Percentiles rank a stretch among this genome's conserved stretches.
These are phyloP conservation scores for Pharus latifolius DNA, from an alignment of 176 grass and related monocot species.

Conservation along the genomic window DNA sequence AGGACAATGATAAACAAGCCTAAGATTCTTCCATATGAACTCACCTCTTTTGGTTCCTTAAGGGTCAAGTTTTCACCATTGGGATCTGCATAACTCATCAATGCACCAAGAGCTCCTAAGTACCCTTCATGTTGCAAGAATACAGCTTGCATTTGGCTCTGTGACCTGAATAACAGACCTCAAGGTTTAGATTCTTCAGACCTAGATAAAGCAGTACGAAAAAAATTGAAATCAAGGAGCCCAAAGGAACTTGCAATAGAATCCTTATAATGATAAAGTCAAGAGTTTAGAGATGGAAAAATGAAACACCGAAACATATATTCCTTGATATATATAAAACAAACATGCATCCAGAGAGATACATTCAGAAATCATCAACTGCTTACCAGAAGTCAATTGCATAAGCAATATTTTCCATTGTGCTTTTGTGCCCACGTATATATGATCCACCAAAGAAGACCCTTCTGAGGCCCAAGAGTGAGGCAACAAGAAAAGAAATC, in stretches of 20 bases:
- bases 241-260: background rate
- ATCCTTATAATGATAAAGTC: background rate
- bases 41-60: slow-evolving; percentile 35
- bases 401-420: slow-evolving; percentile 93
- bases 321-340: background rate
- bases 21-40: background rate
- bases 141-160: slow-evolving; percentile 89
- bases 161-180: slow-evolving; percentile 63
- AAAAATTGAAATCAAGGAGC: background rate
- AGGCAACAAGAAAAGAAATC: slow-evolving; percentile 94
- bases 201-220: slow-evolving; percentile 5
- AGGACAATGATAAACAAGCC: background rate
- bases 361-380: background rate
- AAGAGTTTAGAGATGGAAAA: background rate
- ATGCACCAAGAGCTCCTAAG: slow-evolving; percentile 90
- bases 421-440: slow-evolving; percentile 90
- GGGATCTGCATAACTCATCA: slow-evolving; percentile 66
- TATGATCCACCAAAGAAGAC: slow-evolving; percentile 99
- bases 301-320: background rate
- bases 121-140: slow-evolving; percentile 94
- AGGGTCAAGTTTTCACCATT: slow-evolving; percentile 24
- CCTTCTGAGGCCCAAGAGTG: slow-evolving; percentile 75
- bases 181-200: slow-evolving; percentile 13
- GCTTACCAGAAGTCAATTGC: slow-evolving; percentile 89
- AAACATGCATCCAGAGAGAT: background rate